Base-by-base conservation (phyloP, 2,329 filamentous ascomycete genomes). In the Trichoderma hamatum region DNA sequence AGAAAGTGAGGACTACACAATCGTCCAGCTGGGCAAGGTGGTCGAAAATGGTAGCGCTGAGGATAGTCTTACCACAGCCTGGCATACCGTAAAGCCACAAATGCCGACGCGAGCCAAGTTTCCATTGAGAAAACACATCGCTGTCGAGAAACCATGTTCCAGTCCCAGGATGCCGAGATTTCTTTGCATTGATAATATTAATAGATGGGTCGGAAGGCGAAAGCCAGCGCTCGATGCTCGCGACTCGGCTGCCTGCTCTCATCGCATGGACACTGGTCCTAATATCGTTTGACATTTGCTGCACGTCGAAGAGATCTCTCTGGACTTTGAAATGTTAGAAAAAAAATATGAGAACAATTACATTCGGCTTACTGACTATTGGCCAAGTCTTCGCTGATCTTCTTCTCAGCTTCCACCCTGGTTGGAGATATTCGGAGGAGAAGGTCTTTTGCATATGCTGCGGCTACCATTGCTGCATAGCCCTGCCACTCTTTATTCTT, bases 311-410 rank as follows among this genome's bases (percentile, higher is more conserved):
- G 0, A 43, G 6, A 3, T 43, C 39, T 43, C 19, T 43, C 6
- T 43, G 39, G 19, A 43, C 39, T 43, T 9, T 43, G 19, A 10
- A n/a, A 3, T 43, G 39, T 43, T n/a, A 43, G 39, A 43, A 3
- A n/a, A 39, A 77, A 67, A 76, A 77, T 1, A 79, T 81, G 3
- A 82, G 59, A 10, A 82, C 30, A 6, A 30, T 3, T 30, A 30
- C 1, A 9, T 3, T 10, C 0, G 39, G 2, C 3, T 43, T 7
- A 43, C 39, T 7, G 6, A 43, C 39, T 43, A 43, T 43, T n/a
- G 16, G 16, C 19, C 9, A 43, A 43, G 7, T n/a, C 39, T 43
- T 60, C 58, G 1, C 10, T 30, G 4, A 60, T 46, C 36, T 28
- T 61, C 1, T 49, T 60, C 1, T 61, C 58, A 21, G 36, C 36